Percentiles rank a stretch among this genome's conserved stretches.
Conservation (phyloP, 192 early-diverging fungal species). For the Umbelopsis vinacea region DNA sequence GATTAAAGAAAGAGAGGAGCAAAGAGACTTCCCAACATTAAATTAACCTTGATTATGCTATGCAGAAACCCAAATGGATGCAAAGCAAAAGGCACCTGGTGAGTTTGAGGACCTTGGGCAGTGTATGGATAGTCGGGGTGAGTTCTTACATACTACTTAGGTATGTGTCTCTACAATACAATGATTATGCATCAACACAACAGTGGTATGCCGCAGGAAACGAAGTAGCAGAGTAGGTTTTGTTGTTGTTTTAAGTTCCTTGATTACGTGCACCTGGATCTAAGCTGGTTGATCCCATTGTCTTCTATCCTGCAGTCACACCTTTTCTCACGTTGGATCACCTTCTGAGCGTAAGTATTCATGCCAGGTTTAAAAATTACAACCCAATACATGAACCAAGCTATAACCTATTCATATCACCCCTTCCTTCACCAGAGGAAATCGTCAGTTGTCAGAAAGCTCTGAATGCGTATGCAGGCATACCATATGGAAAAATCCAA, state of each 20-base stretch:
- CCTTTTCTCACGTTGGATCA: constrained; percentile 38
- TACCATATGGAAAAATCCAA: constrained; percentile 57
- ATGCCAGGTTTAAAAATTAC: neutral
- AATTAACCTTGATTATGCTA: neutral
- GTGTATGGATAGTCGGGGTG: too few species aligned
- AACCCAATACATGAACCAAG: neutral
- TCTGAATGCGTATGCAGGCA: constrained; percentile 60
- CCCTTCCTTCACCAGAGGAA: constrained; percentile 34
- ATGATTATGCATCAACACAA: constrained; percentile 61
- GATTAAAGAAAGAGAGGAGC: neutral
- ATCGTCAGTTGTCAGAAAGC: constrained; percentile 38
- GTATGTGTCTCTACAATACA: constrained; percentile 63
- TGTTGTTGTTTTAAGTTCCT: too few species aligned
- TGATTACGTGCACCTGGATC: too few species aligned
- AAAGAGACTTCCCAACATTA: too few species aligned
- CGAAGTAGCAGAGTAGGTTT: constrained; percentile 57
- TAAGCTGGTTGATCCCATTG: too few species aligned
- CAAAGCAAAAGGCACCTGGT: constrained; percentile 60
- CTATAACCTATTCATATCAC: neutral
- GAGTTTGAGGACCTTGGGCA: neutral
- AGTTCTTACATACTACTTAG: neutral
- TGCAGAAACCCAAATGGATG: constrained; percentile 64
- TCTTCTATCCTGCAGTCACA: constrained; percentile 26
- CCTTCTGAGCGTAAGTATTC: constrained; percentile 32
- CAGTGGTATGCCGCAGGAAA: constrained; percentile 65